Evolutionary conservation across 2,329 filamentous ascomycete species (phyloP), one percentile per base, ranked within the genome.

Genomic region (Hymenoscyphus linearis): DNA sequence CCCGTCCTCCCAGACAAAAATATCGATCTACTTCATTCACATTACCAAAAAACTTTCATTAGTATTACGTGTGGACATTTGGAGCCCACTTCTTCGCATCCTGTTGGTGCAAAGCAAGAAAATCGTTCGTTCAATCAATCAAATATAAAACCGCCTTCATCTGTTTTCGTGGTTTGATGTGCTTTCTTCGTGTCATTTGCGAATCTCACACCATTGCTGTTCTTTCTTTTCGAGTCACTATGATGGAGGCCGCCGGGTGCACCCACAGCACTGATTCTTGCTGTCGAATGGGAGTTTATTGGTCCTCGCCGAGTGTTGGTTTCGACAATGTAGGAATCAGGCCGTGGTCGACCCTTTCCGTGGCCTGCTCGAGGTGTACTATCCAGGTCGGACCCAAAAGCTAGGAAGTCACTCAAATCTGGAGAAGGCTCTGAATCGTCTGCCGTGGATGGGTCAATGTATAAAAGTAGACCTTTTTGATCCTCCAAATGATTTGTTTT

Each of bases 391-490:
- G 67, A 71, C 0, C 62, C 70, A 52, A 65, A 68, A 22, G 57
- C 68, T 9, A 70, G 54, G 52, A 71, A 71, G 52, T 71, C 70
- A 47, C 65, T 67, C 14, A 70, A 52, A 52, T 72, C 70, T 1
- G 71, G 70, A 52, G 69, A 71, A n/a, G 70, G 68, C 54, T 71
- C 70, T 3, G 69, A 60, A 6, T 60, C 64, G 14, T 69, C 66
- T n/a, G 68, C 64, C 2, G 31, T n/a, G 10, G 66, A 57, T 12
- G 59, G 47, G 37, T 68, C 63, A 4, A 72, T 65, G 52, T 68
- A 71, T 1, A 72, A 62, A 1, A 70, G 62, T 6, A 73, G 61
- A 14, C 62, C 57, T 68, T 67, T 18, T 60, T 60, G 44, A 36
- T 62, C 22, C 57, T 58, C 36, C 25, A 25, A 52, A 36, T 6